Evolutionary conservation across 1,284 basidiomycete species (phyloP).

Genomic region (Wolfiporia cocos): DNA sequence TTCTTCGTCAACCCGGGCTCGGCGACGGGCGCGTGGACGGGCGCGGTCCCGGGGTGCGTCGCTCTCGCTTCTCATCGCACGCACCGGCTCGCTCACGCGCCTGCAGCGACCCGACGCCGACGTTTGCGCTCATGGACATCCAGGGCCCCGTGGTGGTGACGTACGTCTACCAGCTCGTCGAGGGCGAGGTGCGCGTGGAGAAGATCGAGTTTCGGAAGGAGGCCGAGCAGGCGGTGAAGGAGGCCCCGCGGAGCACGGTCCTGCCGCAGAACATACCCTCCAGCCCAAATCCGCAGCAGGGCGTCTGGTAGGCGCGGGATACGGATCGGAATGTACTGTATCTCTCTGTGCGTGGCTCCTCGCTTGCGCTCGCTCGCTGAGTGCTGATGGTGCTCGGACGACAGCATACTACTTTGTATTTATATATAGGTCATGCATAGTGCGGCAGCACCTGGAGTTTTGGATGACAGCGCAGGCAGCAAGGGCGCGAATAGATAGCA

Average conservation of each 20-base stretch:
- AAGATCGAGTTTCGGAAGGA: slow-evolving; percentile 81
- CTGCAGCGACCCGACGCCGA: slow-evolving; percentile 60
- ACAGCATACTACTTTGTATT: too few species aligned
- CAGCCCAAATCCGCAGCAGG: slow-evolving; percentile 24
- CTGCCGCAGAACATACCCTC: slow-evolving; percentile 45
- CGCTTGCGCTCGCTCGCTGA: too few species aligned
- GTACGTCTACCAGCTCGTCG: slow-evolving; percentile 92
- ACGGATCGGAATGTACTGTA: neutral
- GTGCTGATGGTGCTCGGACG: too few species aligned
- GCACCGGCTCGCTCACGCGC: neutral
- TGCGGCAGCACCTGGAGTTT: too few species aligned
- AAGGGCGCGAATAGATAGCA: too few species aligned
- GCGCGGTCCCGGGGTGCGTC: slow-evolving; percentile 60
- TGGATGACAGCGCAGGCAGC: too few species aligned
- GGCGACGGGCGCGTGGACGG: slow-evolving; percentile 92
- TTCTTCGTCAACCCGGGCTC: slow-evolving; percentile 98
- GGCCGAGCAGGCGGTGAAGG: slow-evolving; percentile 37
- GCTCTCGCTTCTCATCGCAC: neutral
- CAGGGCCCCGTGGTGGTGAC: slow-evolving; percentile 94
- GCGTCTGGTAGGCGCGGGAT: slow-evolving; percentile 36
- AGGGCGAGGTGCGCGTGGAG: slow-evolving; percentile 87
- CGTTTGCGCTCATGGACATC: slow-evolving; percentile 92
- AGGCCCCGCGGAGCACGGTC: slow-evolving; percentile 26
- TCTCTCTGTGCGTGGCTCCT: neutral
- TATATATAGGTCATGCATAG: too few species aligned